Percentiles rank a stretch among this genome's conserved stretches.
Conservation (phyloP, 768 basidiomycete species). For the Rhizopogon sp. region DNA sequence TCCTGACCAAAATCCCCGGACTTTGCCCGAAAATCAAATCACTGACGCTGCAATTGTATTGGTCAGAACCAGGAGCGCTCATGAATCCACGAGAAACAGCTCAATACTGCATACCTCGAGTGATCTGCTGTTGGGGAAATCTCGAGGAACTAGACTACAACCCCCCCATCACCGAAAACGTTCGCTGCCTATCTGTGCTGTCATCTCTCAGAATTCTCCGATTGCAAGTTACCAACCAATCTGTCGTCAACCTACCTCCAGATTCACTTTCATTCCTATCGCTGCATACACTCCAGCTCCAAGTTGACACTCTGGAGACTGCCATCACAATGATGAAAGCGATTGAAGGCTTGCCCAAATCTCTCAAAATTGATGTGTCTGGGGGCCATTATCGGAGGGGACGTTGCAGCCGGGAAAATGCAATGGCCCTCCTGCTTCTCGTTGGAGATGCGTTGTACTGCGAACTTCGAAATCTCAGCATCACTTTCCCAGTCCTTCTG, state of each 20-base stretch:
- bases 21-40: neutral
- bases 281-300: neutral
- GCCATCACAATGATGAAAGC: neutral
- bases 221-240: neutral
- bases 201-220: neutral
- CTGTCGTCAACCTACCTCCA: neutral
- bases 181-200: neutral
- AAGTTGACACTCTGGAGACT: neutral
- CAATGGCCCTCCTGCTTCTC: neutral
- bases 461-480: neutral
- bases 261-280: neutral
- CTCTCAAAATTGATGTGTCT: neutral
- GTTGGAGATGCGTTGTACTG: neutral
- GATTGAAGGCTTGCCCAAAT: neutral
- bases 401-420: neutral
- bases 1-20: neutral
- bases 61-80: neutral
- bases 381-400: neutral
- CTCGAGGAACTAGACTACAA: neutral
- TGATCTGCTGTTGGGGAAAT: neutral
- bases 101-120: neutral
- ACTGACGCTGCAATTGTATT: neutral
- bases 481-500: neutral
- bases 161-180: neutral
- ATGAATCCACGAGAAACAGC: neutral